Evolutionary conservation across 169 alveolate genomes (phyloP), one percentile per base, ranked within the genome.

Genomic region (Cryptosporidium sp.): DNA sequence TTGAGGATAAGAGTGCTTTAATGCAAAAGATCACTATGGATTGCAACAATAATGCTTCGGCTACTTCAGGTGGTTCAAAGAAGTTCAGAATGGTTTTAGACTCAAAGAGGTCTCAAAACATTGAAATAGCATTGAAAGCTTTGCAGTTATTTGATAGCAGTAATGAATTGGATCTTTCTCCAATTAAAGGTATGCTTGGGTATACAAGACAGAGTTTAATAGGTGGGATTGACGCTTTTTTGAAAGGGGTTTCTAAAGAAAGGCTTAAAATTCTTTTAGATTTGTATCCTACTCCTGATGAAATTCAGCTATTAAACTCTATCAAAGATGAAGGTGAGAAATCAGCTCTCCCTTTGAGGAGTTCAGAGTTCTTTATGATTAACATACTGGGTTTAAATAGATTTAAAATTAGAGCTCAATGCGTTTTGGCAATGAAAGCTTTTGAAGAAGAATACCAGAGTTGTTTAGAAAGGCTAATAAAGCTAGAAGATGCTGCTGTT

Each of bases 361-460:
- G 73, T 14, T 80, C 89, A 37, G 89, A 80, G 3, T 26, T 44
- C 42, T 80, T 80, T 29, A 31, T 80, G 35, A 16, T 42, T 2
- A 80, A 2, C 31, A 60, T 80, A 10, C 62, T 80, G 26, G 52
- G 51, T 48, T 80, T 80, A n/a, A 80, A 65, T 48, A 60, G 89
- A 37, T 80, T 80, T 33, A 80, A 80, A n/a, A 62, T 53, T 21
- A 80, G 89, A 44, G 89, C 89, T 7, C 89, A 80, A 10, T 80
- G 89, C 45, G 89, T 80, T 7, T 65, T 80, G 70, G 60, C 75
- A 35, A 80, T 80, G 89, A 80, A 80, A 10, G 44, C 89, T 33
- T 80, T 80, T 44, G 89, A 80, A n/a, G 89, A 80, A 35, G 89
- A 80, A 26, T 80, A 80, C n/a, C 70, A 45, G n/a, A 80, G 89